Evolutionary conservation across 352 stramenopile species (phyloP), one percentile per base, ranked within the genome.

Genomic region (Globisporangium viniferum): DNA sequence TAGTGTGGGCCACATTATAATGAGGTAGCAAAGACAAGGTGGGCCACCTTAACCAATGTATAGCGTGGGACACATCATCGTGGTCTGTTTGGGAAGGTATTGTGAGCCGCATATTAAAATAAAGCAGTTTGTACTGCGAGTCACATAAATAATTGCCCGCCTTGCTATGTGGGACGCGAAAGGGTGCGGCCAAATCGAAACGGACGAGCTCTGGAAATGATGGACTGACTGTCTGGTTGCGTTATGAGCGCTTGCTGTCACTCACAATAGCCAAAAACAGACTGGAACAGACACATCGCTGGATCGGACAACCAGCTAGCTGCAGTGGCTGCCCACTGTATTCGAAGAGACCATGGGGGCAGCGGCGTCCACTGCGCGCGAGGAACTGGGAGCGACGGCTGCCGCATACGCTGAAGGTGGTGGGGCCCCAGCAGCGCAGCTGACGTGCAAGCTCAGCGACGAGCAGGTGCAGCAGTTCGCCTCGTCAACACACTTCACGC

Each of bases 311-410:
- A 27, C 7, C 33, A 61, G 15, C 7, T 6, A 18, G 24, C 22
- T 29, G 5, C 41, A 44, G 36, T 44, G 18, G 36, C 5, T 20
- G 3, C 14, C n/a, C 41, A 0, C 41, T 48, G 41, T 48, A 48
- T 48, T 48, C 15, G 41, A n/a, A 49, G 36, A 15, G 39, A 20
- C 4, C 33, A 91, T 92, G 82, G 80, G 80, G 6, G 76, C 84
- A 12, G 84, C 84, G 12, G 84, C 84, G n/a, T 92, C 84, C 12
- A 89, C 77, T 62, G 77, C 72, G 33, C 75, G 82, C 44, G 81
- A 90, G 31, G 83, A 76, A 39, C 71, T 90, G 29, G 57, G 41
- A 0, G 36, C 60, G 0, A 64, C 35, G 3, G n/a, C 44, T 15
- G 24, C n/a, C 22, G 48, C 61, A 10, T 33, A 44, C 2, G 22